Base-by-base conservation (phyloP, 352 stramenopile genomes). In the Phytophthora pisi region DNA sequence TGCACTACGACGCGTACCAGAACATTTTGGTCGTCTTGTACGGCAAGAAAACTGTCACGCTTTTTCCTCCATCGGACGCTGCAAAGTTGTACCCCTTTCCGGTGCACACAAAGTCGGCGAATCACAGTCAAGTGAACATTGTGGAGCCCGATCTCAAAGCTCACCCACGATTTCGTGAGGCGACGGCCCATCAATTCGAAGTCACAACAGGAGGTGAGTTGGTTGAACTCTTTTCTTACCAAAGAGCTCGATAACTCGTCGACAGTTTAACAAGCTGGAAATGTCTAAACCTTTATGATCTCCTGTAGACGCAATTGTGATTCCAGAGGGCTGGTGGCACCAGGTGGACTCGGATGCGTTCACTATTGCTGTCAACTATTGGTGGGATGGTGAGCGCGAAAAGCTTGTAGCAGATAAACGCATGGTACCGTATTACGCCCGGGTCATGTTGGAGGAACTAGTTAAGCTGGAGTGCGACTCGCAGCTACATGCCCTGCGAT, bases 321-420 rank as follows among this genome's bases (percentile, higher is more conserved):
- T 96, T 24, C 88, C 88, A 0, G 88, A 96, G 57, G 88, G 88
- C 5, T 96, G 88, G 88, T 96, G 88, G 88, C 88, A 96, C 58
- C 85, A 92, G 64, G 86, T 96, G 11, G 82, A 90, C 58, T 91
- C 86, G 30, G 82, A 89, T 20, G 65, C 78, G 24, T 90, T 80
- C 61, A 94, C 86, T 0, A 87, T 96, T 52, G 88, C 86, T 6
- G 61, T 93, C 49, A 96, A 96, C 66, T 95, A 84, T 56, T 96
- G 88, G 88, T 94, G 88, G 57, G 74, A 90, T 65, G 86, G 86
- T 7, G 34, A 90, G 11, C 78, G 88, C 40, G 66, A 88, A 26
- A 64, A 79, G 51, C 71, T 95, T 10, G 64, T 84, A 9, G 30
- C 57, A 18, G 64, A 88, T 28, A 62, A 75, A 30, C 34, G 64